Evolutionary conservation across 1,139 yeast genomes (phyloP), one percentile per base, ranked within the genome.

Genomic region (Taphrina pruni): DNA sequence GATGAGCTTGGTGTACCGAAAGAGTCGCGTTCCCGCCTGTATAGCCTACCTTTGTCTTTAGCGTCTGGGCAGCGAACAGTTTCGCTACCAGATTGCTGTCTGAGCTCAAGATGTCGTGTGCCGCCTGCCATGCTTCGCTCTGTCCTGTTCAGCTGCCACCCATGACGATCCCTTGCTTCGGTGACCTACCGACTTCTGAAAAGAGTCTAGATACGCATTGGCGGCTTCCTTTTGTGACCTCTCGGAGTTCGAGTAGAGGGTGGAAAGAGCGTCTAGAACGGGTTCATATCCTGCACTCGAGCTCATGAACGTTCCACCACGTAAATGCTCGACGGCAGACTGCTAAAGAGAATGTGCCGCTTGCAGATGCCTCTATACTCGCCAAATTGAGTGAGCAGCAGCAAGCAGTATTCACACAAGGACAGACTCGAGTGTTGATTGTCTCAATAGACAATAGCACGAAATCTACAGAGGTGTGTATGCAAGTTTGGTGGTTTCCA

Each of bases 41-140:
- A n/a, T 12, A 8, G 20, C 48, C 48, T 66, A 75, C 80, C 75
- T 92, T 92, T 52, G 93, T 88, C 73, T 97, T 82, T 72, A 95
- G 80, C 0, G 98, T 93, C 77, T 95, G 99, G 0, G 97, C 89
- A 9, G 95, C 89, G 80, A 95, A 94, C 74, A 94, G 81, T 75
- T 87, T 87, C 60, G 89, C 79, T 73, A 88, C 89, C 36, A 84
- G 73, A 45, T 70, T 60, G n/a, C 71, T 68, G n/a, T 55, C 67
- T 17, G 72, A 75, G 14, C 73, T 72, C 17, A 81, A 74, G 9
- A 80, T 75, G 35, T 75, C 74, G 70, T 79, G 79, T 17, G 79
- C 73, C 20, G 77, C 75, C 21, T 76, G 72, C 84, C 84, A 81
- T 32, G 83, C 83, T 43, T 76, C 80, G 11, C 77, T 67, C 80